A percentile compares a stretch with the other conserved stretches of the same genome.
These are phyloP conservation scores for Sclerotiophoma versabilis DNA, from an alignment of 2,329 filamentous ascomycete species.

Conservation along the genomic window DNA sequence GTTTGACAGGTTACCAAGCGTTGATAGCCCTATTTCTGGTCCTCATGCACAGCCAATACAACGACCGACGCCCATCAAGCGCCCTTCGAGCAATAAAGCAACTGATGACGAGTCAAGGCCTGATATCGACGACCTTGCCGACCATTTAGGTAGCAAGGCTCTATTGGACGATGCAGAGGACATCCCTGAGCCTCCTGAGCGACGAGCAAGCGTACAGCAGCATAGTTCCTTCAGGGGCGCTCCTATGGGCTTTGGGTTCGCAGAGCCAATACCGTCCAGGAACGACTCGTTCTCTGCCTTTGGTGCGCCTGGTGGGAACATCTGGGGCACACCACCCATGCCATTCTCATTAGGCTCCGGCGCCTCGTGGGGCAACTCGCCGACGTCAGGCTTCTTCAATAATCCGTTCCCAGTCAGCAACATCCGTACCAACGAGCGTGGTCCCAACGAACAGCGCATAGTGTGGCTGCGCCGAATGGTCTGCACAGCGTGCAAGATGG, in stretches of 20 bases:
- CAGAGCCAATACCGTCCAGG: conserved; percentile 42
- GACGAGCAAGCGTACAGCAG: conserved; percentile 51
- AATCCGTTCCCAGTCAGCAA: conserved; percentile 39
- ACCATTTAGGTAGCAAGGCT: conserved; percentile 89
- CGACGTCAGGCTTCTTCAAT: conserved; percentile 44
- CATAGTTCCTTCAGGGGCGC: conserved; percentile 39
- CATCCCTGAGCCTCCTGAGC: conserved; percentile 68
- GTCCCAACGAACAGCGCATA: conserved; percentile 37
- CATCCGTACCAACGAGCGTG: conserved; percentile 37
- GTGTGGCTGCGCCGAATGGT: conserved; percentile 62
- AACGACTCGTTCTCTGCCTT: conserved; percentile 46
- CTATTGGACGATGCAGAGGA: conserved; percentile 69
- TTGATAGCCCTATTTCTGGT: conserved; percentile 62
- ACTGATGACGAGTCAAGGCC: conserved; percentile 54
- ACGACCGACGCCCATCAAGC: conserved; percentile 84
- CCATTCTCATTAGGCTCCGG: conserved; percentile 50
- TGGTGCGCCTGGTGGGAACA: conserved; percentile 42
- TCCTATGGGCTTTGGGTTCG: conserved; percentile 45
- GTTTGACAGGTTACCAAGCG: conserved; percentile 59
- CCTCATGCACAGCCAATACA: conserved; percentile 75
- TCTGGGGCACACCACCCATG: conserved; percentile 53
- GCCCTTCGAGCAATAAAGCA: conserved; percentile 76
- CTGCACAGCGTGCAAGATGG: conserved; percentile 76
- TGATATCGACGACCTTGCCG: conserved; percentile 74
- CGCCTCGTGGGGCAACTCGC: conserved; percentile 51